Evolutionary conservation across 1,284 basidiomycete genomes (phyloP).

Genomic region (Mrakiaceae sp.): DNA sequence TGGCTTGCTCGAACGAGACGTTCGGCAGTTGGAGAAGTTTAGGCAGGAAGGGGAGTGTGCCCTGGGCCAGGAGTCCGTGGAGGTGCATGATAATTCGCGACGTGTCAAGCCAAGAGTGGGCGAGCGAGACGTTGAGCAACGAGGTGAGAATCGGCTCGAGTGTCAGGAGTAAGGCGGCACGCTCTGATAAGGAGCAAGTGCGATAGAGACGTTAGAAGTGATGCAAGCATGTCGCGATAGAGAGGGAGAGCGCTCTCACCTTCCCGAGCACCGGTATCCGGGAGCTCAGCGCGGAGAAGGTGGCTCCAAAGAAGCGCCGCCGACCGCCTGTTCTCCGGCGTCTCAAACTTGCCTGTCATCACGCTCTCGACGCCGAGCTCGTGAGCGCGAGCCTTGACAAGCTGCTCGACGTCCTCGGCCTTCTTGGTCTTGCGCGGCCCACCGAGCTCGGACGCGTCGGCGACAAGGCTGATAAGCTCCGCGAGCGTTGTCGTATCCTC

Average conservation of each 20-base stretch:
- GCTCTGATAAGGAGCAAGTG: slow-evolving; percentile 41
- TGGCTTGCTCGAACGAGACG: slow-evolving; percentile 42
- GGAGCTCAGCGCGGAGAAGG: slow-evolving; percentile 60
- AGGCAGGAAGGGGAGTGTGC: slow-evolving; percentile 50
- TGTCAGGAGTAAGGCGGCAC: slow-evolving; percentile 54
- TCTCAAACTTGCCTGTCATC: slow-evolving; percentile 20
- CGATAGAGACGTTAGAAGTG: neutral
- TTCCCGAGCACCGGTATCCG: slow-evolving; percentile 46
- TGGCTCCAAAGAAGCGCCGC: slow-evolving; percentile 65
- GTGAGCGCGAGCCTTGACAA: slow-evolving; percentile 43
- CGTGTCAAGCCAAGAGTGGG: slow-evolving; percentile 84
- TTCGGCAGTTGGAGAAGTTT: slow-evolving; percentile 64
- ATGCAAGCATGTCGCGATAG: neutral
- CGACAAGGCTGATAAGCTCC: slow-evolving; percentile 63
- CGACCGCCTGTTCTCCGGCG: neutral
- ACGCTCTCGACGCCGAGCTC: slow-evolving; percentile 27
- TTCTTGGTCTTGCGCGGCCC: slow-evolving; percentile 31
- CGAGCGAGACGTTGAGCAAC: slow-evolving; percentile 67
- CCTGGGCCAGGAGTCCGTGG: slow-evolving; percentile 76
- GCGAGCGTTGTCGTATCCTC: slow-evolving; percentile 67
- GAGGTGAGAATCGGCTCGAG: slow-evolving; percentile 66
- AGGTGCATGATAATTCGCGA: slow-evolving; percentile 70
- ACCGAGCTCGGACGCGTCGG: slow-evolving; percentile 56
- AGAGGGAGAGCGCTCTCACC: slow-evolving; percentile 39
- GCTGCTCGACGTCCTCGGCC: slow-evolving; percentile 39